These are phyloP conservation scores for Quercus tomentella DNA, from an alignment of 331 rosid species.

Conservation along the genomic window DNA sequence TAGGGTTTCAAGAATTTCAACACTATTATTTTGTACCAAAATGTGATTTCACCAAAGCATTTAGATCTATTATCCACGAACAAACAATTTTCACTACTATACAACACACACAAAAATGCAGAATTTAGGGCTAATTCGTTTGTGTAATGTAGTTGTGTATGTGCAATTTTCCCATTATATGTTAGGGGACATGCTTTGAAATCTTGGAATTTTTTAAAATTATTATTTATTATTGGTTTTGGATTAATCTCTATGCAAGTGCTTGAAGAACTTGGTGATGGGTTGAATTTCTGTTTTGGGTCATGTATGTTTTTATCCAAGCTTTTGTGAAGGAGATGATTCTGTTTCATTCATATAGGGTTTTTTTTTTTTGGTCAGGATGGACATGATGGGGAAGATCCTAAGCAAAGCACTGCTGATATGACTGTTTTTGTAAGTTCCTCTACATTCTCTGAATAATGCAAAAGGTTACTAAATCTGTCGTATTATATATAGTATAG, in stretches of 20 bases:
- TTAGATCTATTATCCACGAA: not conserved
- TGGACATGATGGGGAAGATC: conserved; percentile 74
- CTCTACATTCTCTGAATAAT: not conserved
- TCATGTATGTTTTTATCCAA: not conserved
- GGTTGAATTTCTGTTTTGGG: not conserved
- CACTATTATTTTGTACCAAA: not conserved
- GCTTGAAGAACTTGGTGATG: not conserved
- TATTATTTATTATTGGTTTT: not conserved
- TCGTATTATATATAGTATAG: not conserved
- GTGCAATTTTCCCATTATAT: not conserved
- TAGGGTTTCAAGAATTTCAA: conserved; percentile 30
- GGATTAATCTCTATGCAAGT: not conserved
- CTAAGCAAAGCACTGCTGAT: conserved; percentile 88
- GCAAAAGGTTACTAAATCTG: not conserved
- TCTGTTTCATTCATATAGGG: not conserved
- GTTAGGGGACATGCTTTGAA: not conserved
- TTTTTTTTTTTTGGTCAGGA: conserved; percentile 36
- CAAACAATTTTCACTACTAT: not conserved
- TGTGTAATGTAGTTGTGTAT: not conserved
- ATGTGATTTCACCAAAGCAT: not conserved
- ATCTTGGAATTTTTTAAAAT: not conserved
- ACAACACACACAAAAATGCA: too few relatives aligned
- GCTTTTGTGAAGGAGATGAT: not conserved
- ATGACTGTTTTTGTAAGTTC: conserved; percentile 85
- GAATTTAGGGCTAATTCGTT: not conserved